Evolutionary conservation across 2,329 filamentous ascomycete genomes (phyloP).

Genomic region (Cladophialophora bantiana): DNA sequence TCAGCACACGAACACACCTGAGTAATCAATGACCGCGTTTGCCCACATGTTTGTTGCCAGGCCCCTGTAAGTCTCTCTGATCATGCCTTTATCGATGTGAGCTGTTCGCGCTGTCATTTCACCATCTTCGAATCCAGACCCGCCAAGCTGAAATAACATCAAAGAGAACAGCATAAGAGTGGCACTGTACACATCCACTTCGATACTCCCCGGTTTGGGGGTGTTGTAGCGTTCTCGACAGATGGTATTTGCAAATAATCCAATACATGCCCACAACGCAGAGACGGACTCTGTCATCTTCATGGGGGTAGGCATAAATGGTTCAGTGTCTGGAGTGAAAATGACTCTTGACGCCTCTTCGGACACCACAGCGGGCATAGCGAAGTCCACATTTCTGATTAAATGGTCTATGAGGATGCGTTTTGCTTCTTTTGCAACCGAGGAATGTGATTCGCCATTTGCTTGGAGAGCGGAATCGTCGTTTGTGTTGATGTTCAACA

Average conservation of each 20-base stretch:
- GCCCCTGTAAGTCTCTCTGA: neutral
- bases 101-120: neutral
- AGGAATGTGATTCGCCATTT: neutral
- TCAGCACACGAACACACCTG: no score
- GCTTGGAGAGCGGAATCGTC: no score
- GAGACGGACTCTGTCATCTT: neutral
- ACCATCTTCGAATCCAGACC: neutral
- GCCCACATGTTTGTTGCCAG: neutral
- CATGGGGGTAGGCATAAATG: neutral
- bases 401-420: neutral
- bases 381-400: neutral
- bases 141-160: neutral
- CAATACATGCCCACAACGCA: neutral
- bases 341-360: neutral
- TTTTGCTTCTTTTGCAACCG: neutral
- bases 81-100: neutral
- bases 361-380: neutral
- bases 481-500: no score
- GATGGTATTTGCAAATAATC: neutral
- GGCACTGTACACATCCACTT: neutral
- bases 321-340: neutral
- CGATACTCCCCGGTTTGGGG: neutral
- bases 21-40: neutral
- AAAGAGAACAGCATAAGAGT: neutral
- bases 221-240: neutral